Evolutionary conservation across 2,329 filamentous ascomycete species (phyloP).

Genomic region (Fusarium lyarnte): DNA sequence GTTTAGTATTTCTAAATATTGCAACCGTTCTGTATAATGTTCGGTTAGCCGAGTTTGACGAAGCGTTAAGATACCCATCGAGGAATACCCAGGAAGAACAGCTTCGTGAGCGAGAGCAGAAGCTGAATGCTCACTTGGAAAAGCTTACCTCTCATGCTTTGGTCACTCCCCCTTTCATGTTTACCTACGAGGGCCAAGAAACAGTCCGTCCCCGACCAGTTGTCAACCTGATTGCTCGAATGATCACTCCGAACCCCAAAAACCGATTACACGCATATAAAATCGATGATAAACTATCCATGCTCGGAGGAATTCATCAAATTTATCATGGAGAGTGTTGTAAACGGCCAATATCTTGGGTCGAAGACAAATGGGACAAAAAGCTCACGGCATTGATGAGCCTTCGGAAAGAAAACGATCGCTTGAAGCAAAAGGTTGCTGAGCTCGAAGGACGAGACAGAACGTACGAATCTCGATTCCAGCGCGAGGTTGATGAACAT

Average conservation of each 20-base stretch:
- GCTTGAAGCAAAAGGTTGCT: conserved; percentile 47
- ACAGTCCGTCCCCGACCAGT: conserved; percentile 55
- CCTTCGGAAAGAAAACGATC: conserved; percentile 48
- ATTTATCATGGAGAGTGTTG: conserved; percentile 59
- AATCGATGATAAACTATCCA: conserved; percentile 53
- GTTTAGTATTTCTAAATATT: conserved; percentile 57
- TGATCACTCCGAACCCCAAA: conserved; percentile 48
- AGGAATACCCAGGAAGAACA: conserved; percentile 46
- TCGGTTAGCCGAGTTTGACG: conserved; percentile 52
- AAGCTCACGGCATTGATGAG: conserved; percentile 43
- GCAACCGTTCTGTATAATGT: conserved; percentile 55
- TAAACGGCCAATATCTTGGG: conserved; percentile 51
- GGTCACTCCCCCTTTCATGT: conserved; percentile 49
- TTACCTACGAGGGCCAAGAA: conserved; percentile 49
- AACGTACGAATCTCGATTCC: conserved; percentile 52
- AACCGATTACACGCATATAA: conserved; percentile 49
- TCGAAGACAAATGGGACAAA: conserved; percentile 51
- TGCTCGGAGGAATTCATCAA: conserved; percentile 58
- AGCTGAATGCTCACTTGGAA: conserved; percentile 48
- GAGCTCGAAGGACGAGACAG: conserved; percentile 52
- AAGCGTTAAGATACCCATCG: conserved; percentile 46
- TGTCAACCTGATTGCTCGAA: conserved; percentile 49
- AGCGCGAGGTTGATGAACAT: conserved; percentile 49
- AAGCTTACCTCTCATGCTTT: conserved; percentile 50
- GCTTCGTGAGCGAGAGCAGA: conserved; percentile 46